These are phyloP conservation scores for Avena insularis DNA, from an alignment of 176 grass and related monocot species.

Conservation along the genomic window DNA sequence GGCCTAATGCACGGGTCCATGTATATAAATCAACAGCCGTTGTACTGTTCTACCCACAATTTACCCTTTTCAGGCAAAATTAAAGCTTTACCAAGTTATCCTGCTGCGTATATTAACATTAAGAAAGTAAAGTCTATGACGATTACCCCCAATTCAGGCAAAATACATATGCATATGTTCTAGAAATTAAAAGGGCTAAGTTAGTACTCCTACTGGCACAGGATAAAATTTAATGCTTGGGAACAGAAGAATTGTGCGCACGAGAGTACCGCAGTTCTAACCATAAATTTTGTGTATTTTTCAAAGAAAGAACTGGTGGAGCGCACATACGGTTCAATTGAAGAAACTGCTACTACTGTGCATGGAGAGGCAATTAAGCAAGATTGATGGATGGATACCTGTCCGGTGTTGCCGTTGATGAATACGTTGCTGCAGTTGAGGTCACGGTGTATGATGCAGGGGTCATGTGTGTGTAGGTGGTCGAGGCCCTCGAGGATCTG, in stretches of 20 bases:
- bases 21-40: background rate
- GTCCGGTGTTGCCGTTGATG: conserved; percentile 98
- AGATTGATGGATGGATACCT: conserved; percentile 48
- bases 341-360: background rate
- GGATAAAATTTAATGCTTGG: background rate
- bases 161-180: background rate
- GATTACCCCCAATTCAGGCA: background rate
- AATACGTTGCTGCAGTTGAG: conserved; percentile 99
- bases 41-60: background rate
- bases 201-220: background rate
- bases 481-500: conserved; percentile 85
- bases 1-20: conserved; percentile 39
- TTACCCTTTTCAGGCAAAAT: background rate
- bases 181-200: conserved; percentile 9
- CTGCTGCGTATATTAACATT: background rate
- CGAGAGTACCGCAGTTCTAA: background rate
- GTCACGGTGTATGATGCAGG: conserved; percentile 98
- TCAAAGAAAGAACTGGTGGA: background rate
- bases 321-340: background rate
- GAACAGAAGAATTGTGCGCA: background rate
- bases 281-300: background rate
- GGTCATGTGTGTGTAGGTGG: conserved; percentile 86
- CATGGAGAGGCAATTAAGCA: background rate
- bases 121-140: background rate
- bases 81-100: background rate